phyloP scores from a whole-genome alignment of 208 protist species.

The Porcisia deanei region DNA sequence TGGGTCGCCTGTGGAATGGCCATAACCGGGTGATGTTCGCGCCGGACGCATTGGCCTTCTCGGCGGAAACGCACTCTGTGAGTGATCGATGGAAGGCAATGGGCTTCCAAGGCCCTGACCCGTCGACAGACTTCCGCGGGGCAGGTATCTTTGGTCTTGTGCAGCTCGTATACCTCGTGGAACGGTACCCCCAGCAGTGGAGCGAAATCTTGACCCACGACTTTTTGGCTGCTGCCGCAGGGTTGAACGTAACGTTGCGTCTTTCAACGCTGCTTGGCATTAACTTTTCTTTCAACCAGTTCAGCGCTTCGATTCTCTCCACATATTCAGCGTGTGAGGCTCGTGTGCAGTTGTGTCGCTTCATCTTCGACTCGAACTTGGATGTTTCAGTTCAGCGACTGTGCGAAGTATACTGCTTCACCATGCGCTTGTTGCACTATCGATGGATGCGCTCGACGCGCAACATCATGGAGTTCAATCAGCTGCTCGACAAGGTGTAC shows the following conservation, averaged over 20 bases:
- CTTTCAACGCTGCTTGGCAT: conserved; percentile 57
- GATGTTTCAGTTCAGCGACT: conserved; percentile 38
- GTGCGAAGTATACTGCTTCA: conserved; percentile 64
- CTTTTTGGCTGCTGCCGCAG: conserved; percentile 61
- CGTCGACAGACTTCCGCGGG: conserved; percentile 87
- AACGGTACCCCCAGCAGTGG: conserved; percentile 60
- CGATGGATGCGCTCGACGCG: conserved; percentile 49
- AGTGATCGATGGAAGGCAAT: conserved; percentile 76
- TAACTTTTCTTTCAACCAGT: conserved; percentile 28
- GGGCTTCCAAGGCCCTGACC: conserved; percentile 87
- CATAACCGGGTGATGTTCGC: conserved; percentile 42
- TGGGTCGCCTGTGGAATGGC: conserved; percentile 50
- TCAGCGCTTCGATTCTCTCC: conserved; percentile 34
- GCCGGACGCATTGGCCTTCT: conserved; percentile 17
- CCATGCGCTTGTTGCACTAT: conserved; percentile 50
- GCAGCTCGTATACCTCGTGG: conserved; percentile 78
- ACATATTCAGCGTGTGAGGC: conserved; percentile 33
- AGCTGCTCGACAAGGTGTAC: conserved; percentile 39
- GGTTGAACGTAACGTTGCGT: conserved; percentile 81
- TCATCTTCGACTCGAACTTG: conserved; percentile 33
- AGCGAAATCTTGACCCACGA: conserved; percentile 30
- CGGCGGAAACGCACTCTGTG: conserved; percentile 14
- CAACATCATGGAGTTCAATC: conserved; percentile 74
- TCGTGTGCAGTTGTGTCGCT: conserved; percentile 36
- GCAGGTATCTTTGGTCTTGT: conserved; percentile 69